Evolutionary conservation across 306 rosid genomes (phyloP).

Genomic region (Cicer cuneatum): DNA sequence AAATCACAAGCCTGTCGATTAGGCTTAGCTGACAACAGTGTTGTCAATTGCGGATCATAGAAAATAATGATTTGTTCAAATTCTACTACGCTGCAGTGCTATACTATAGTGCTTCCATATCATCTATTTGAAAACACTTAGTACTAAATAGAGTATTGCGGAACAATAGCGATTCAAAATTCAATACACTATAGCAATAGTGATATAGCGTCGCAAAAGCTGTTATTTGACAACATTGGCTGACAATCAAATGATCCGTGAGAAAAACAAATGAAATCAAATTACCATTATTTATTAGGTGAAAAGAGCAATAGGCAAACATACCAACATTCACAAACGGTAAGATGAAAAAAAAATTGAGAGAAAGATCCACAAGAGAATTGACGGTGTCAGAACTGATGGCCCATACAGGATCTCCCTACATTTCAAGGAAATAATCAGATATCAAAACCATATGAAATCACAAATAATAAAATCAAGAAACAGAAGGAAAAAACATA

Average conservation of each 20-base stretch:
- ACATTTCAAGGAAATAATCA: slow-evolving; percentile 38
- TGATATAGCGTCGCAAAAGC: too few species aligned
- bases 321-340: slow-evolving; percentile 80
- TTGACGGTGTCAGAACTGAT: slow-evolving; percentile 78
- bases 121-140: too few species aligned
- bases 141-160: too few species aligned
- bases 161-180: too few species aligned
- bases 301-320: slow-evolving; percentile 39
- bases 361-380: slow-evolving; percentile 81
- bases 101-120: too few species aligned
- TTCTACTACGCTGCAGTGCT: too few species aligned
- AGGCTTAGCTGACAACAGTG: background rate
- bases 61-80: too few species aligned
- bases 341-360: slow-evolving; percentile 82
- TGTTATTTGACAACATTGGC: background rate
- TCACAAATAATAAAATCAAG: slow-evolving; percentile 5
- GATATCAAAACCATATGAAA: slow-evolving; percentile 34
- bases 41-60: too few species aligned
- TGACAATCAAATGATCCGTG: slow-evolving; percentile 12
- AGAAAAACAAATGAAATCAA: slow-evolving; percentile 32
- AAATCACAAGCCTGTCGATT: background rate
- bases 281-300: background rate
- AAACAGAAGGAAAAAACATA: background rate
- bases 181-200: too few species aligned
- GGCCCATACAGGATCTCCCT: slow-evolving; percentile 97